Evolutionary conservation across 2,329 filamentous ascomycete genomes (phyloP), one percentile per base, ranked within the genome.

Genomic region (Endoconidiophora laricicola): DNA sequence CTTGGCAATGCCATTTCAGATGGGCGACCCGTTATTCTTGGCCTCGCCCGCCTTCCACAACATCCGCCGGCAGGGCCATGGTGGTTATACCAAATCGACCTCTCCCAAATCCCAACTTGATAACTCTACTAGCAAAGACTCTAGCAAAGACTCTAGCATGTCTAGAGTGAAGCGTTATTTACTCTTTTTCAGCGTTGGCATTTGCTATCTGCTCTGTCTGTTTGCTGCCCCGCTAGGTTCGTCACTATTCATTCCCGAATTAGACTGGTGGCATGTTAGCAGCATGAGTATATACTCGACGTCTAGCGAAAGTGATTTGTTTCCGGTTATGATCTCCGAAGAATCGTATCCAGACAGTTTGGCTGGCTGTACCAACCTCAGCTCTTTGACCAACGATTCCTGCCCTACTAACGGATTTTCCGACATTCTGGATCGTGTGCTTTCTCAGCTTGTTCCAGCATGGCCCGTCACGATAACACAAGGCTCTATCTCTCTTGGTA

Each of bases 181-280:
- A 6, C 23, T 46, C 12, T 38, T 16, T 10, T 7, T 46, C 2
- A 16, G 6, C 10, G 44, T 45, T 6, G 16, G 29, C 26, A 22
- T 33, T 5, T 45, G 44, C 44, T 45, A 33, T 7, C 16, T 16
- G 12, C 26, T 45, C 24, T 12, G 23, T n/a, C 16, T 45, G 10
- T 45, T 45, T 45, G 44, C 44, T n/a, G 44, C 44, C 6, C 44
- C 44, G 22, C n/a, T 45, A 3, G 44, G 16, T n/a, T 24, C 44
- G 10, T 45, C 26, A 6, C 23, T 45, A 5, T 45, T 45, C 26
- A 33, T 45, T 14, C 44, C 44, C 4, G 16, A 45, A 14, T 9
- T 23, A 5, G 44, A 36, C n/a, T 45, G 44, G 44, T 23, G 23
- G 14, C 44, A 36, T 10, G 44, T 29, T 12, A 24, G 44, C 12